Base-by-base conservation (phyloP, 768 basidiomycete species). In the Lactarius sp. region DNA sequence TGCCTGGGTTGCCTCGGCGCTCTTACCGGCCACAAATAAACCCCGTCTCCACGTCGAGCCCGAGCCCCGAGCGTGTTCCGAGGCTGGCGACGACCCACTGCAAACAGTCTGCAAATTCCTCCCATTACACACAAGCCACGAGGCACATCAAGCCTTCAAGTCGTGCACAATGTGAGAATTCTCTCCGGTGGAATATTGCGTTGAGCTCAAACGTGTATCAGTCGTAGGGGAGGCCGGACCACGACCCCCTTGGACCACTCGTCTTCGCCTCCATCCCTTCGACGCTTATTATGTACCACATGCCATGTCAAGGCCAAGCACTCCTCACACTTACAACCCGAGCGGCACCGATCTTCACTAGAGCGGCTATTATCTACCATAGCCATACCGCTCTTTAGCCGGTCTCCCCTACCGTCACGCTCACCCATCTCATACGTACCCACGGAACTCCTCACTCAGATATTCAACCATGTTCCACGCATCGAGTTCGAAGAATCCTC, bases 391-490 rank as follows among this genome's bases (percentile, higher is more conserved):
- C 42, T 36, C 37, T 47, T 44, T 12, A n/a, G 20, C 36, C 9
- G 13, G 10, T 4, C 16, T 31, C 37, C 6, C n/a, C 27, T 36
- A 9, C 8, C 27, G 18, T 13, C 20, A 7, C n/a, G 9, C 33
- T 47, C 56, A 18, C 44, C 56, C 2, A 63, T 64, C 46, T 54
- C 52, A 4, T 14, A 36, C 42, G 5, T 64, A 18, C 62, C 62
- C n/a, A 39, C 52, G n/a, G 62, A 59, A 14, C 44, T 59, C 46
- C 62, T 64, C 46, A 41, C 20, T 7, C 52, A 39, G n/a, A 54
- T 64, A 39, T 59, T 64, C 39, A n/a, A 14, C n/a, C 62, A 34
- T 6, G 52, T 64, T n/a, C 62, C 62, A 3, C 57, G 57, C 31
- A 47, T 59, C n/a, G 37, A 59, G 34, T 64, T 64, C 10, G 52